Evolutionary conservation across 345 rosid species (phyloP), one percentile per base, ranked within the genome.

Genomic region (Carallia brachiata): DNA sequence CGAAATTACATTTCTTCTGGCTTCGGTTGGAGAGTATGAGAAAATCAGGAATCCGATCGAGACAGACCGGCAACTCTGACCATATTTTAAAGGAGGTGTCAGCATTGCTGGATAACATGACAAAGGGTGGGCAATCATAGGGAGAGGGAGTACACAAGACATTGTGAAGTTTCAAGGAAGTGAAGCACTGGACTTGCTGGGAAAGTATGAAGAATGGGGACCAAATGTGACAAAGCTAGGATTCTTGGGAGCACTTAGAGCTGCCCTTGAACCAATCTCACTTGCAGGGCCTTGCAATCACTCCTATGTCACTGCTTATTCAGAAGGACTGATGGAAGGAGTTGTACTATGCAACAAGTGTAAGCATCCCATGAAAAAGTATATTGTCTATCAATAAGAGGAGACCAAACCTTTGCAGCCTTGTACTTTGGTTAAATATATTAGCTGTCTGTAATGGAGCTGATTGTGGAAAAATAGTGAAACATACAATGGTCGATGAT

Each of bases 101-200:
- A 53, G 80, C 79, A 36, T 55, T 92, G 69, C 84, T 90, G 5
- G 80, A 88, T 66, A 76, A 61, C 47, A 31, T 4, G 69, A 71
- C 36, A 72, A 75, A 2, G 91, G 89, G n/a, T 93, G 98, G 97
- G 85, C 86, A 1, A 59, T 86, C 6, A 63, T 89, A n/a, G 93
- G 91, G 0, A 73, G 77, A 52, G 93, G 89, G 48, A 61, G 70
- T 8, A 59, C 81, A 4, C 67, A 76, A 57, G 88, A 64, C 52
- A 57, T 83, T 6, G 30, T 86, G 32, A 68, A 52, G 62, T 77
- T 78, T 39, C 79, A 39, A 67, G 89, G 89, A 16, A 72, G 39
- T n/a, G 67, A 80, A 56, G 36, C 79, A 23, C 56, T 65, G 64
- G 82, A 80, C 66, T 81, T 83, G 76, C 76, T 88, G 69, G 70